Evolutionary conservation across 2,329 filamentous ascomycete genomes (phyloP), one percentile per base, ranked within the genome.

Genomic region (Pseudocercospora musae): DNA sequence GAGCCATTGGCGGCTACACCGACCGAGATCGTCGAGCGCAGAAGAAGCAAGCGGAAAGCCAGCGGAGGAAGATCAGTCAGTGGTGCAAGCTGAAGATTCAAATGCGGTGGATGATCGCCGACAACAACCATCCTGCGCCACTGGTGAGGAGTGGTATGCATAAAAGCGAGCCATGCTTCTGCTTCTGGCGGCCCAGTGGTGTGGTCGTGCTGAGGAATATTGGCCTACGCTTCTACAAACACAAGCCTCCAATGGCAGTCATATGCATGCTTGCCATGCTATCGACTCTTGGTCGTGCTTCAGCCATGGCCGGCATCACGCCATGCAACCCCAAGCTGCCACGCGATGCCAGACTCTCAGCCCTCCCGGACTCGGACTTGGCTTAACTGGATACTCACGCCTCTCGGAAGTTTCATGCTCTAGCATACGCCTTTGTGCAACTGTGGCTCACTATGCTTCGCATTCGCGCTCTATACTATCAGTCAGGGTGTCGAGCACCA

Each of bases 11-110:
- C 21, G n/a, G 48, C 25, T 3, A 52, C 48, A 25, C 33, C 11
- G 40, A 42, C 44, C 2, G 59, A 57, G 52, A 33, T 60, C 2
- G 59, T 57, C 8, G 59, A 61, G 33, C 13, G 59, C 11, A 37
- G 59, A 23, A 20, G 59, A 8, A 61, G 59, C 25, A 57, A 57
- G 23, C n/a, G 59, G 31, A 61, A 23, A 13, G 53, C 27, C 3
- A 50, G 18, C 31, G 59, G 53, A 42, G 59, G 53, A 42, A 57
- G 59, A 42, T 29, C 44, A 10, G 54, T 52, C n/a, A 44, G 53
- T 20, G 40, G 49, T 21, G 54, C 53, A 23, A 61, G 59, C 42
- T 61, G 59, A 61, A n/a, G 9, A 44, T 29, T 4, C n/a, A 11
- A 42, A 29, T 9, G 2, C n/a, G 48, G 25, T 27, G 10, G 21